Evolutionary conservation across 495 filamentous ascomycete genomes (phyloP), one percentile per base, ranked within the genome.

Genomic region (Xylaria palmicola): DNA sequence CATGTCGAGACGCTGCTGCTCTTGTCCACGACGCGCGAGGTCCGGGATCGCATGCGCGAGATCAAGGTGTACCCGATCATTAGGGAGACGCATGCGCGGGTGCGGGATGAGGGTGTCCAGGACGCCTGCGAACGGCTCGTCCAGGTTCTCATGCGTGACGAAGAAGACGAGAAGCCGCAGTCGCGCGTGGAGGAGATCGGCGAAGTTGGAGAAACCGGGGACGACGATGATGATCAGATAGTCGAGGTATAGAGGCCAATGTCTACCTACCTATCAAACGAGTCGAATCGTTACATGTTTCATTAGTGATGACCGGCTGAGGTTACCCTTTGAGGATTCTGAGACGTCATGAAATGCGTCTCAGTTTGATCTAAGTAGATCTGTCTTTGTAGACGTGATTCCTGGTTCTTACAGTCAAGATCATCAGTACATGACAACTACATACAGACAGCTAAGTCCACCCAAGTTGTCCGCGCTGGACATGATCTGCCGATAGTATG

Each of bases 71-170:
- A 98, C 72, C 90, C 92, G 0, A 87, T 98, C 51, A 81, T 98
- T 32, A 78, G 93, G 56, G 94, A 97, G 70, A 86, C 88, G 32
- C 94, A 98, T 80, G 66, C 90, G 60, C 80, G 84, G 43, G 85
- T 92, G 12, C 81, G 93, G 29, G 79, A 96, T 69, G 93, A 97
- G 54, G 86, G 78, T 19, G 90, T 98, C 39, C 81, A 83, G 61
- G 93, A 96, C 67, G 89, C 85, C 15, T 94, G 90, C 65, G 94
- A 98, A 70, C 81, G 94, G 66, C 66, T 97, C 51, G 94, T 98
- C 36, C 90, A 98, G 65, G 85, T 98, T 12, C 68, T 98, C 41
- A 95, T 96, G 92, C 81, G 89, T 50, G 92, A 93, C 61, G 94
- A 91, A 67, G 80, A 66, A 48, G 70, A 75, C 10, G 68, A 88